Evolutionary conservation across 116 monocot genomes (phyloP).

Genomic region (Posidonia oceanica): DNA sequence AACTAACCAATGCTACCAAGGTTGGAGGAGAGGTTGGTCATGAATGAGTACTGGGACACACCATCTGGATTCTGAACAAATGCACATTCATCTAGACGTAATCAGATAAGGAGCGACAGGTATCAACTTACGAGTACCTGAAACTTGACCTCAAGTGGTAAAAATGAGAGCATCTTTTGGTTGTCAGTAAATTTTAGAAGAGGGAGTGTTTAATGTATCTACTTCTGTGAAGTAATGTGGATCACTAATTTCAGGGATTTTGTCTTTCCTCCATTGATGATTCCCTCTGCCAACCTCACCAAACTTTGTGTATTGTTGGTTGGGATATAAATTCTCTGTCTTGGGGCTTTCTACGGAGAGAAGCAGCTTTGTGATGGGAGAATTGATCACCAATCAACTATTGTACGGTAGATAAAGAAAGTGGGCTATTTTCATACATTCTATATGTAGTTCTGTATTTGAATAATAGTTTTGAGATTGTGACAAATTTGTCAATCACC

Average conservation of each 20-base stretch:
- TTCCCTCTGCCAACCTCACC: not conserved
- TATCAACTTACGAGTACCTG: not conserved
- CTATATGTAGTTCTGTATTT: too few species aligned
- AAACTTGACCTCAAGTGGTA: not conserved
- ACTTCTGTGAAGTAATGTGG: not conserved
- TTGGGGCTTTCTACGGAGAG: not conserved
- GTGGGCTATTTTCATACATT: too few species aligned
- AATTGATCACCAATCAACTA: too few species aligned
- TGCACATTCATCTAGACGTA: not conserved
- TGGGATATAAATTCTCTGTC: not conserved
- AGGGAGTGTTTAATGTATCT: not conserved
- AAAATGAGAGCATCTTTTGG: not conserved
- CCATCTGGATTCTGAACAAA: not conserved
- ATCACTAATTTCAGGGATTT: not conserved
- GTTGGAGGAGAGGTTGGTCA: not conserved
- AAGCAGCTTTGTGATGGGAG: not conserved
- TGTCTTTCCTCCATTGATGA: conserved; percentile 1
- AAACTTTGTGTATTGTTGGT: not conserved
- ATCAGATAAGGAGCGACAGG: not conserved
- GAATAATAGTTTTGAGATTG: too few species aligned
- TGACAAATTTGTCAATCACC: too few species aligned
- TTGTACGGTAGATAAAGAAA: too few species aligned
- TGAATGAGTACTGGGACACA: not conserved
- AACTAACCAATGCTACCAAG: not conserved
- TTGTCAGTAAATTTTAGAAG: not conserved